Evolutionary conservation across 306 rosid species (phyloP).

Genomic region (Cotoneaster glaucophyllus): DNA sequence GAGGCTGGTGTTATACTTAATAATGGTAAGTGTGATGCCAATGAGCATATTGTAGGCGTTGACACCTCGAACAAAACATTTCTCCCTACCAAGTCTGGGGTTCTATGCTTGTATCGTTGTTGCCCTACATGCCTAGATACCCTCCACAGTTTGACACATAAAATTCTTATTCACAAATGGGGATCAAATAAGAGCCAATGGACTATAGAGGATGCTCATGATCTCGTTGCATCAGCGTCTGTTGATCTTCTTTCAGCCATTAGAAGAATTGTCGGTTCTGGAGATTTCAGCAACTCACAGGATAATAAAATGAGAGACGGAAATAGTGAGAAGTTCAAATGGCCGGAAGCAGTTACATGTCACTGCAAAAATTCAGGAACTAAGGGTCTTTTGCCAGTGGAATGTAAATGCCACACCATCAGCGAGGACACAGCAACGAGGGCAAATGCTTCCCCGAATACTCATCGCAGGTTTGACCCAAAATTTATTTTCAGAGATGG

Average conservation of each 20-base stretch:
- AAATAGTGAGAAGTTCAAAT: slow-evolving; percentile 16
- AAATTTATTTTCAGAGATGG: slow-evolving; percentile 77
- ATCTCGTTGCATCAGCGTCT: slow-evolving; percentile 57
- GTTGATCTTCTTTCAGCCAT: slow-evolving; percentile 65
- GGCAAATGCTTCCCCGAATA: slow-evolving; percentile 12
- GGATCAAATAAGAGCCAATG: slow-evolving; percentile 23
- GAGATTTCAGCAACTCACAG: slow-evolving; percentile 20
- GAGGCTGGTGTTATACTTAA: slow-evolving; percentile 19
- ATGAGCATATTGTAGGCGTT: slow-evolving; percentile 16
- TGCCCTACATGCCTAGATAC: slow-evolving; percentile 55
- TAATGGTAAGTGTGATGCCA: slow-evolving; percentile 20
- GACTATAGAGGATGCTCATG: slow-evolving; percentile 75
- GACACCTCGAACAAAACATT: slow-evolving; percentile 20
- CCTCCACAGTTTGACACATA: slow-evolving; percentile 35
- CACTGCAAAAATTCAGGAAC: slow-evolving; percentile 20
- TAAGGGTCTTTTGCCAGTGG: slow-evolving; percentile 25
- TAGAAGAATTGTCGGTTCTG: slow-evolving; percentile 33
- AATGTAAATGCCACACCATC: slow-evolving; percentile 63
- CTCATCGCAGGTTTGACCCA: slow-evolving; percentile 28
- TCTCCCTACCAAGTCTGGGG: slow-evolving; percentile 27
- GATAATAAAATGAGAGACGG: slow-evolving; percentile 19
- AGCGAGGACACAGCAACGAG: slow-evolving; percentile 17
- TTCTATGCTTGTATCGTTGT: slow-evolving; percentile 60
- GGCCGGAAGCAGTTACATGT: slow-evolving; percentile 25
- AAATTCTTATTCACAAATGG: slow-evolving; percentile 36